A percentile compares a stretch with the other conserved stretches of the same genome.
phyloP scores from a whole-genome alignment of 129 eudicot species.

The Centrapalus pauciflorus region DNA sequence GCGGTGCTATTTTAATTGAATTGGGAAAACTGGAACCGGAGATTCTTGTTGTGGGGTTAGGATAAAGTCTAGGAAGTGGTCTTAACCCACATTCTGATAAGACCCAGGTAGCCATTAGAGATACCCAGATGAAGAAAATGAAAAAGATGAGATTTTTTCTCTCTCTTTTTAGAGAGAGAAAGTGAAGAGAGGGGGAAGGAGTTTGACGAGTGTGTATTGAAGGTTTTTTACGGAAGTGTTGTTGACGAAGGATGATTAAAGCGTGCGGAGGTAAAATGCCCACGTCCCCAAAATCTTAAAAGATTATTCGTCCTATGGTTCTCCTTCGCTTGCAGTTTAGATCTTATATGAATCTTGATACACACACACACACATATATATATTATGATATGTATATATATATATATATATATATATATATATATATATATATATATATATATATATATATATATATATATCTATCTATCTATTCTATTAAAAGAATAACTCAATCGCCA shows the following conservation, averaged over 20 bases:
- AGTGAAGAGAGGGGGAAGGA: neutral
- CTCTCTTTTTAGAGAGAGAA: constrained; percentile 8
- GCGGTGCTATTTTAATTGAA: neutral
- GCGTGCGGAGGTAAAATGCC: constrained; percentile 17
- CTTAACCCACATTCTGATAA: constrained; percentile 55
- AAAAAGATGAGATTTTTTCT: neutral
- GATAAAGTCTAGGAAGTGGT: constrained; percentile 42
- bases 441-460: neutral
- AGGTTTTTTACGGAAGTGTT: constrained; percentile 3
- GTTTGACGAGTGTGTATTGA: neutral
- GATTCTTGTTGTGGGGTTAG: constrained; percentile 38
- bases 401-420: constrained; percentile 4
- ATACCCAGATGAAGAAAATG: constrained; percentile 4
- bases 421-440: neutral
- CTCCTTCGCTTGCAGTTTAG: neutral
- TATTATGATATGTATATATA: neutral
- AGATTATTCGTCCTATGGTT: neutral
- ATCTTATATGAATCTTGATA: neutral
- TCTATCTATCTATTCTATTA: too few species aligned
- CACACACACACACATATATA: too few species aligned
- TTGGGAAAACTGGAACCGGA: constrained; percentile 13
- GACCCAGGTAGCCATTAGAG: constrained; percentile 51
- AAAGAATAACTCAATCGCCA: too few species aligned
- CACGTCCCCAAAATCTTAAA: constrained; percentile 11
- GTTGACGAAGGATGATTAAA: neutral